Percentiles rank a stretch among this genome's conserved stretches.
phyloP scores from a whole-genome alignment of 345 rosid species.

The Durio zibethinus region DNA sequence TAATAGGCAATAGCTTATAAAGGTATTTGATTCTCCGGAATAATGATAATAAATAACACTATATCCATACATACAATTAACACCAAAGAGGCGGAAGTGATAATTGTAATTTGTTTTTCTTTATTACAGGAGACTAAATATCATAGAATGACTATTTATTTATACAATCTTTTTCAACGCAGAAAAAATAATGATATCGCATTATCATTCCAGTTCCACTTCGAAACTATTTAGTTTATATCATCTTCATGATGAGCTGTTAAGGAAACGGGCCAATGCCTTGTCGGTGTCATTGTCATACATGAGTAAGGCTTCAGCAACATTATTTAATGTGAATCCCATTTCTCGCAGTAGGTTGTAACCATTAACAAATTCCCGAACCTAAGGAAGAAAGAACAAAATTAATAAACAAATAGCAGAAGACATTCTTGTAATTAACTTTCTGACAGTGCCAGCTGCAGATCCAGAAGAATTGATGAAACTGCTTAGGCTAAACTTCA shows the following conservation, averaged over 20 bases:
- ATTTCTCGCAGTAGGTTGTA: slow-evolving; percentile 58
- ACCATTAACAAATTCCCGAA: slow-evolving; percentile 62
- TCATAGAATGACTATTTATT: not conserved
- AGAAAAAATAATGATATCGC: not conserved
- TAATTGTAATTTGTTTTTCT: not conserved
- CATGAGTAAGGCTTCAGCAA: slow-evolving; percentile 64
- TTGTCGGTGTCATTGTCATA: slow-evolving; percentile 68
- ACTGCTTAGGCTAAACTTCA: not conserved
- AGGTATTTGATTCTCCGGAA: not conserved
- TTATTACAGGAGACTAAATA: not conserved
- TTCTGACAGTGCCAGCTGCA: not conserved
- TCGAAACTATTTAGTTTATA: not conserved
- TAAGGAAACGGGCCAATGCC: slow-evolving; percentile 68
- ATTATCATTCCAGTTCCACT: not conserved
- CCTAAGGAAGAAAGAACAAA: slow-evolving; percentile 33
- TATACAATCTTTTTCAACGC: slow-evolving; percentile 2
- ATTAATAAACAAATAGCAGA: not conserved
- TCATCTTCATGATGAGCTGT: slow-evolving; percentile 33
- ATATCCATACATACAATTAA: not conserved
- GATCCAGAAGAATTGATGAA: not conserved
- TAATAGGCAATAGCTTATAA: not conserved
- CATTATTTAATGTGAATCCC: slow-evolving; percentile 72
- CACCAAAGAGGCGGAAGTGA: not conserved
- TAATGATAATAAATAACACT: not conserved
- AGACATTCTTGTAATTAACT: not conserved